Percentiles rank a stretch among this genome's conserved stretches.
Evolutionary conservation across 371 early-diverging fungal genomes (phyloP).

Genomic region (Apophysomyces variabilis): DNA sequence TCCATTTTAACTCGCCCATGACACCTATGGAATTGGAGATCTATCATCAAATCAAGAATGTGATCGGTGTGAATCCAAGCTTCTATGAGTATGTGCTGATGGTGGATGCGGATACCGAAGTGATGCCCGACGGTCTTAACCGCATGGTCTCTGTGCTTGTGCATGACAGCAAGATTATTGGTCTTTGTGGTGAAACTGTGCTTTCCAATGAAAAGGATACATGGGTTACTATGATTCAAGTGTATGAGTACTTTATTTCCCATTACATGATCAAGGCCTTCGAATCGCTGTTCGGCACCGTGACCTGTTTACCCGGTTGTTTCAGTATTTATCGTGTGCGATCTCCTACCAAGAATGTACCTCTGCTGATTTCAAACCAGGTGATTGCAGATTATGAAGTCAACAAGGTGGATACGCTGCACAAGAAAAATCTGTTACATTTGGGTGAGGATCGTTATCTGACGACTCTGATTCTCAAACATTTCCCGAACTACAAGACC

Average conservation of each 20-base stretch:
- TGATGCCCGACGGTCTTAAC: constrained; percentile 70
- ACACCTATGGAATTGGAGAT: constrained; percentile 92
- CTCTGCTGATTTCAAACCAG: constrained; percentile 88
- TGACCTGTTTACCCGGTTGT: constrained; percentile 93
- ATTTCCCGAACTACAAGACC: constrained; percentile 94
- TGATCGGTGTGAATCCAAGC: constrained; percentile 88
- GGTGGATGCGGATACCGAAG: constrained; percentile 77
- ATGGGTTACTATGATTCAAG: constrained; percentile 95
- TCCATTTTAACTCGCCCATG: constrained; percentile 79
- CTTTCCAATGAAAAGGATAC: constrained; percentile 87
- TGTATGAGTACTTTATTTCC: constrained; percentile 87
- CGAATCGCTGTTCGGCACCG: constrained; percentile 85
- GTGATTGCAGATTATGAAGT: constrained; percentile 95
- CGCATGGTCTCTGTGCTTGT: constrained; percentile 79
- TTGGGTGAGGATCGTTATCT: constrained; percentile 88
- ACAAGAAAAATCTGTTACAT: constrained; percentile 89
- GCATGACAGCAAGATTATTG: constrained; percentile 82
- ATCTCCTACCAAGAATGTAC: constrained; percentile 79
- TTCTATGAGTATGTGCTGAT: constrained; percentile 71
- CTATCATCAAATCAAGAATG: constrained; percentile 88
- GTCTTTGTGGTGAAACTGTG: constrained; percentile 86
- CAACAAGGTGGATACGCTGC: constrained; percentile 94
- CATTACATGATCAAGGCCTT: constrained; percentile 89
- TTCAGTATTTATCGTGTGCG: constrained; percentile 95
- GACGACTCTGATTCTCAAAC: constrained; percentile 97